These are phyloP conservation scores for Picea mariana DNA, from an alignment of 83 land plant species.

Conservation along the genomic window DNA sequence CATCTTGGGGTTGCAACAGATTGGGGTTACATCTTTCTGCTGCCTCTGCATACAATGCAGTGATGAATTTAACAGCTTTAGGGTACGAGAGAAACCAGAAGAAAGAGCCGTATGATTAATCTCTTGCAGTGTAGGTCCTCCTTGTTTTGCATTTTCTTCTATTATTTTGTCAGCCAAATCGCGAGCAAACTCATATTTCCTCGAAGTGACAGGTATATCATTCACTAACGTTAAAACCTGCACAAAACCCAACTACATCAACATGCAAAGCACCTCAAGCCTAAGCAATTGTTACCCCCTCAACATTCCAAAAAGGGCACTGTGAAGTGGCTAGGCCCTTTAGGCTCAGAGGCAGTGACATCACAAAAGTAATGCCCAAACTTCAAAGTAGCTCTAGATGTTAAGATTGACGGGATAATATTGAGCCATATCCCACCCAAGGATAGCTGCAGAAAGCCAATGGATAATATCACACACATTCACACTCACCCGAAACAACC, in stretches of 20 bases:
- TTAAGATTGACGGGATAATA: background rate
- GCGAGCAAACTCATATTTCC: conserved; percentile 62
- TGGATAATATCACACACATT: background rate
- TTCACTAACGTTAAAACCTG: conserved; percentile 62
- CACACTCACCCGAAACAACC: background rate
- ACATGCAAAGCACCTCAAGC: background rate
- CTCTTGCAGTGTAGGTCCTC: conserved; percentile 33
- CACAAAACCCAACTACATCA: background rate
- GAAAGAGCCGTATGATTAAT: conserved; percentile 52
- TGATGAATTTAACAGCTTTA: conserved; percentile 41
- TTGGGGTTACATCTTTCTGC: conserved; percentile 21
- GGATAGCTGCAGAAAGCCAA: background rate
- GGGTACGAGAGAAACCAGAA: conserved; percentile 60
- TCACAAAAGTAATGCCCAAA: background rate
- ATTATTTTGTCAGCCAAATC: conserved; percentile 66
- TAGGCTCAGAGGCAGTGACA: background rate
- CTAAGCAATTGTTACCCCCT: background rate
- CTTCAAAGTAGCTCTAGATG: background rate
- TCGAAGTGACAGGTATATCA: conserved; percentile 63
- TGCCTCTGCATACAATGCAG: conserved; percentile 33
- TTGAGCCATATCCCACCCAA: background rate
- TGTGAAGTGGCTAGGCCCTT: background rate
- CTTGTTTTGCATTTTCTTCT: conserved; percentile 44
- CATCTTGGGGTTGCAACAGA: too few species aligned
- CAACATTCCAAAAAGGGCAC: background rate